Base-by-base conservation (phyloP, 2,329 filamentous ascomycete genomes). In the Trichoderma atroviride region DNA sequence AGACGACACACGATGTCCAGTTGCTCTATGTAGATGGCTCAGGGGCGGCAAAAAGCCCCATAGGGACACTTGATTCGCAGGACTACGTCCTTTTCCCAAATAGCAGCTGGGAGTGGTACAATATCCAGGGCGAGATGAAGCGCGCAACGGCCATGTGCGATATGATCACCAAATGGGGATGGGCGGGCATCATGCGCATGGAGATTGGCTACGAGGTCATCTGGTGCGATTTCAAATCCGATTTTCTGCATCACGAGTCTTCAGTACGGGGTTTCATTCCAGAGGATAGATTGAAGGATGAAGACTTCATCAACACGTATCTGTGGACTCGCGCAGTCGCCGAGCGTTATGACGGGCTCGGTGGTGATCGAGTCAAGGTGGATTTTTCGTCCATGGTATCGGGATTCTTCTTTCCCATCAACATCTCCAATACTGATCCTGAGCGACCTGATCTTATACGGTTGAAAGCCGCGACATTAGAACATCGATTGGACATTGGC, bases 201-300 rank as follows among this genome's bases (percentile, higher is more conserved):
- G 91, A 93, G 74, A 84, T 85, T 22, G 91, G 91, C 0, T 92
- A 92, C 72, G 91, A 93, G 77, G 83, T 91, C 65, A 90, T 92
- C 61, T 81, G 90, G 24, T 93, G 90, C 76, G 81, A 89, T 65
- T 92, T 93, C 57, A 72, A 73, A 11, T 72, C 79, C 3, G 82
- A 40, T 7, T 16, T 82, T 0, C 71, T 87, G 13, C 75, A 80
- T 22, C 74, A 80, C 24, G 70, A 83, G 1, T 76, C 76, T 5
- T 75, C 78, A 29, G 72, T 75, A 33, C 78, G 76, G n/a, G 75
- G 72, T 50, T 70, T 73, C 57, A n/a, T 74, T 37, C 37, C 47
- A 3, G 57, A 73, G 1, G 70, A 73, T 4, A 72, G 27, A 16
- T 5, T 66, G n/a, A 35, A 71, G 13, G 68, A 75, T 37, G 70